Evolutionary conservation across 1,284 basidiomycete species (phyloP), one percentile per base, ranked within the genome.

Genomic region (Coniferiporia weirii): DNA sequence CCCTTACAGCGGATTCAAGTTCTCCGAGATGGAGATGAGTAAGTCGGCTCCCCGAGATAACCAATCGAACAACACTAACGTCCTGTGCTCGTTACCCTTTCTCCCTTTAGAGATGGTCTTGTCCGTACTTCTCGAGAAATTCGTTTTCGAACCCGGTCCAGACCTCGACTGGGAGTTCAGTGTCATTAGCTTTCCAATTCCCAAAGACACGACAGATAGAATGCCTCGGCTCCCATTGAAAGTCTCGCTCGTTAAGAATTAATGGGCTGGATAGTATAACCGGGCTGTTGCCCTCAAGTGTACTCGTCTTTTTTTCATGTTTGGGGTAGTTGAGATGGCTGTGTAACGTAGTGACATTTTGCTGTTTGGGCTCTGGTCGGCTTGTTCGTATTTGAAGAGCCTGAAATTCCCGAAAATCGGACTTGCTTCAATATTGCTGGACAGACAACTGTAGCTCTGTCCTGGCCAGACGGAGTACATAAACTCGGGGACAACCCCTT

Each of bases 141-240:
- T 62, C 52, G 40, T 56, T n/a, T 59, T 62, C 46, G 45, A 45
- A 5, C 52, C 47, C 13, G 46, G 27, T 12, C 35, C 53, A 35
- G 57, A 59, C 20, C 46, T 62, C 20, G 7, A 8, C 27, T 62
- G 61, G 61, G 48, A 36, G 19, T 54, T 62, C 57, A 45, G 53
- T 13, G 13, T 48, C 15, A n/a, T 56, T 4, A 27, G 38, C 8
- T 13, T 22, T 1, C 60, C 60, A 5, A 49, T 45, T 4, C n/a
- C 49, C 45, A 53, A 47, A 35, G 60, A 32, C 27, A n/a, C 56
- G 19, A 32, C 5, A 5, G 51, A 55, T 9, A 34, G 20, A 4
- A n/a, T 27, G 10, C 56, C 56, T 7, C 45, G 48, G n/a, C 56
- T 61, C 22, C 60, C 60, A 3, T 19, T 61, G 44, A 53, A 54